phyloP scores from a whole-genome alignment of 2,329 filamentous ascomycete genomes.

The Alternaria consortialis region DNA sequence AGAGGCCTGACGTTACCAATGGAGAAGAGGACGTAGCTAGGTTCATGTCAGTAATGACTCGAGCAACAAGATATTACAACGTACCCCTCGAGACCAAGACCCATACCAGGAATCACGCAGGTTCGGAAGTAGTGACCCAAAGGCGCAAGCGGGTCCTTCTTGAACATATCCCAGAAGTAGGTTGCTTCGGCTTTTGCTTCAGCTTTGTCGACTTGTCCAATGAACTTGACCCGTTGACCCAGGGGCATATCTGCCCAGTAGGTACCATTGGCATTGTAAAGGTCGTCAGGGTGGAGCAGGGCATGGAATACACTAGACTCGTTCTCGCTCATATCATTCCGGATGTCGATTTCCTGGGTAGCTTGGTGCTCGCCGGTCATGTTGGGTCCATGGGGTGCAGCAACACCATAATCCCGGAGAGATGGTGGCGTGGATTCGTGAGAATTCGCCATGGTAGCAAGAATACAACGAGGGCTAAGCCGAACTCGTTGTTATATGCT shows the following conservation, averaged over 20 bases:
- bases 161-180: constrained; percentile 79
- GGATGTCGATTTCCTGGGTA: constrained; percentile 50
- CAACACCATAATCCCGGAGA: constrained; percentile 58
- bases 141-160: constrained; percentile 84
- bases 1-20: constrained; percentile 92
- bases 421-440: constrained; percentile 21
- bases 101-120: constrained; percentile 90
- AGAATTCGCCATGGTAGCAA: constrained; percentile 40
- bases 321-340: constrained; percentile 62
- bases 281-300: constrained; percentile 87
- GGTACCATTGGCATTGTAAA: constrained; percentile 79
- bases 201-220: constrained; percentile 73
- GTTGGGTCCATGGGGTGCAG: constrained; percentile 60
- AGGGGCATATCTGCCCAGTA: constrained; percentile 94
- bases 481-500: not conserved
- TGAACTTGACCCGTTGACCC: constrained; percentile 75
- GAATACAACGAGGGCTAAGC: constrained; percentile 2
- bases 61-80: not conserved
- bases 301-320: constrained; percentile 76
- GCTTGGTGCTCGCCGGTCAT: constrained; percentile 55
- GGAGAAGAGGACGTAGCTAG: constrained; percentile 90
- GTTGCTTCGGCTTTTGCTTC: constrained; percentile 75
- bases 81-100: constrained; percentile 82
- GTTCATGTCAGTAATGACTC: constrained; percentile 5
- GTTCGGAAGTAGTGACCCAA: constrained; percentile 88